These are phyloP conservation scores for Juglanconis juglandina DNA, from an alignment of 2,329 filamentous ascomycete genomes.

Conservation along the genomic window DNA sequence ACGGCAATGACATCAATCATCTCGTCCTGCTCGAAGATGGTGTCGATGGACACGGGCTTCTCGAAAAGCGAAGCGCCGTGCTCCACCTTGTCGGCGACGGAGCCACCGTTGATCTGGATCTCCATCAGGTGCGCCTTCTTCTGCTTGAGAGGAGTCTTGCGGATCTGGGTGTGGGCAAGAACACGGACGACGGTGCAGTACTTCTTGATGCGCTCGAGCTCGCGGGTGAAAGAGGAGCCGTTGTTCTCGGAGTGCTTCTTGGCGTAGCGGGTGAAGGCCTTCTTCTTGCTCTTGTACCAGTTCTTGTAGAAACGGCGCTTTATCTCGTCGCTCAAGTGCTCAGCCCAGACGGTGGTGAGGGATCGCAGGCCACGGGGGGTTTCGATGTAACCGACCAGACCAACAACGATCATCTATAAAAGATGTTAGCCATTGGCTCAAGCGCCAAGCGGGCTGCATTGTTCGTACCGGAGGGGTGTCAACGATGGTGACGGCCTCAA, in stretches of 20 bases:
- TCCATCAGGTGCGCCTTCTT: conserved; percentile 99
- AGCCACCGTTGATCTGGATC: conserved; percentile 99
- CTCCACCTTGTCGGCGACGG: conserved; percentile 91
- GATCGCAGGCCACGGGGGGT: conserved; percentile 98
- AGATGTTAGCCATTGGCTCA: conserved; percentile 71
- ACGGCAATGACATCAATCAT: conserved; percentile 99
- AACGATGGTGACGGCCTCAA: conserved; percentile 83
- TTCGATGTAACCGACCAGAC: conserved; percentile 99
- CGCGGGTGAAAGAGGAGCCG: conserved; percentile 87
- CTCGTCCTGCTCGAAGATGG: conserved; percentile 99
- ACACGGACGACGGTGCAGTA: conserved; percentile 99
- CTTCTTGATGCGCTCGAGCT: conserved; percentile 99
- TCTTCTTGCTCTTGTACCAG: conserved; percentile 99
- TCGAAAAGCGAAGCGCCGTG: conserved; percentile 96
- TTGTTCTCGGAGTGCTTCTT: conserved; percentile 98
- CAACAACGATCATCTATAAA: conserved; percentile 95
- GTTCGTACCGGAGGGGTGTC: conserved; percentile 93
- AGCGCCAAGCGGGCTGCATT: conserved; percentile 76
- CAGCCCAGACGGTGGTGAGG: conserved; percentile 98
- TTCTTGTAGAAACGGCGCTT: conserved; percentile 99
- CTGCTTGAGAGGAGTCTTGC: conserved; percentile 99
- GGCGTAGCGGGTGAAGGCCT: conserved; percentile 99
- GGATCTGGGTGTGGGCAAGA: conserved; percentile 98
- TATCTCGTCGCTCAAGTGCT: conserved; percentile 97
- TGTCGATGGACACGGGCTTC: conserved; percentile 92